Conservation (phyloP, 345 rosid species). For the Mercurialis annua region DNA sequence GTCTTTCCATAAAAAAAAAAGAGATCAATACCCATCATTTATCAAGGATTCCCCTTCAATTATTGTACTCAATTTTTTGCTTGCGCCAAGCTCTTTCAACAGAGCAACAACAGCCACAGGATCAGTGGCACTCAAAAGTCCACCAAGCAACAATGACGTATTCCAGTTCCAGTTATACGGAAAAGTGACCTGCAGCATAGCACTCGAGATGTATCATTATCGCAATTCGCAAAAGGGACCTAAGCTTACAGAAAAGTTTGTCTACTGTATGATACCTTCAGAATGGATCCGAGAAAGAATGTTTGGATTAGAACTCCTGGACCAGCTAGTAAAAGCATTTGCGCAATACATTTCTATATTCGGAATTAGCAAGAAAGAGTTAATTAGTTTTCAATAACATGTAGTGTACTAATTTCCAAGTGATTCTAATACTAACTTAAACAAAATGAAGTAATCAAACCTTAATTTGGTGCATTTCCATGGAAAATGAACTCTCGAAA, state of each 20-base stretch:
- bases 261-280: slow-evolving; percentile 52
- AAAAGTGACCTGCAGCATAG: slow-evolving; percentile 59
- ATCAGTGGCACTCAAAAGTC: slow-evolving; percentile 96
- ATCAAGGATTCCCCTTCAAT: slow-evolving; percentile 98
- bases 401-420: background rate
- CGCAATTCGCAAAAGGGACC: too few species aligned
- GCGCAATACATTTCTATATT: slow-evolving; percentile 82
- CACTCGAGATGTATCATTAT: slow-evolving; percentile 5
- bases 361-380: background rate
- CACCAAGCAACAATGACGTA: slow-evolving; percentile 89
- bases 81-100: slow-evolving; percentile 94
- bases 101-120: slow-evolving; percentile 98
- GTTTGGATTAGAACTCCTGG: slow-evolving; percentile 94
- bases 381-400: background rate
- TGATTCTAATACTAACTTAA: background rate
- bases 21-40: slow-evolving; percentile 81
- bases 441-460: slow-evolving; percentile 29
- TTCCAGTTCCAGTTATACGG: slow-evolving; percentile 95
- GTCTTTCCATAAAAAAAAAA: background rate
- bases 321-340: slow-evolving; percentile 93
- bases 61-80: slow-evolving; percentile 86
- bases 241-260: background rate
- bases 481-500: slow-evolving; percentile 89
- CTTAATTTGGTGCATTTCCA: slow-evolving; percentile 97
- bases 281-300: slow-evolving; percentile 60